Evolutionary conservation across 1,139 yeast genomes (phyloP), one percentile per base, ranked within the genome.

Genomic region (Candida sanyaensis): DNA sequence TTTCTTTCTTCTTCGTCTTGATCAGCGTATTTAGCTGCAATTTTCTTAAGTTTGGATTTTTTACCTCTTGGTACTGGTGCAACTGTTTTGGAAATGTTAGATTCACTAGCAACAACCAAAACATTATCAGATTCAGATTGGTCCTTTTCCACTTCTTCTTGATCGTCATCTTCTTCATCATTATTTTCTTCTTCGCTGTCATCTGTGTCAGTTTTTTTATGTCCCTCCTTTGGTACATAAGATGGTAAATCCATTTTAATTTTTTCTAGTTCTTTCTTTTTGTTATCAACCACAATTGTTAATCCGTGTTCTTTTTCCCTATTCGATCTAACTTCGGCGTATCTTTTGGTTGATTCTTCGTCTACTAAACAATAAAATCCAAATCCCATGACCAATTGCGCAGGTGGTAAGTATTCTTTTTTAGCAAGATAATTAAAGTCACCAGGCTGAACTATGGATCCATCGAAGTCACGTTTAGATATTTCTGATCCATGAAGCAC

Each of bases 1-100:
- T 68, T 62, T 49, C 91, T 78, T 59, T 93, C 98, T 48, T 89
- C 96, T 48, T 90, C 97, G 61, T 92, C 98, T 65, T 92, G 98
- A 52, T 86, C 91, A 1, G 85, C 91, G 61, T 93, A 93, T 61
- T 91, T 92, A 46, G 81, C 75, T 28, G 87, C 86, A 48, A 88
- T 87, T 64, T 89, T 92, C 72, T 89, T 90, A 65, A 88, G 62
- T 61, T 91, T 91, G 23, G 88, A 84, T 62, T 86, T 88, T 66
- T 88, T 90, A 42, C 97, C 97, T 60, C 97, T 82, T 2, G 86
- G 84, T 40, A 71, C 76, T 44, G 57, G 66, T 41, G 56, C 66
- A 42, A 56, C 59, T 54, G 61, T 64, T 26, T 53, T 36, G 1
- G 56, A 43, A 12, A 29, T 34, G 4, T 34, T 33, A 24, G 41